Base-by-base conservation (phyloP, 176 grass and related monocot genomes). In the Rhynchospora breviuscula region DNA sequence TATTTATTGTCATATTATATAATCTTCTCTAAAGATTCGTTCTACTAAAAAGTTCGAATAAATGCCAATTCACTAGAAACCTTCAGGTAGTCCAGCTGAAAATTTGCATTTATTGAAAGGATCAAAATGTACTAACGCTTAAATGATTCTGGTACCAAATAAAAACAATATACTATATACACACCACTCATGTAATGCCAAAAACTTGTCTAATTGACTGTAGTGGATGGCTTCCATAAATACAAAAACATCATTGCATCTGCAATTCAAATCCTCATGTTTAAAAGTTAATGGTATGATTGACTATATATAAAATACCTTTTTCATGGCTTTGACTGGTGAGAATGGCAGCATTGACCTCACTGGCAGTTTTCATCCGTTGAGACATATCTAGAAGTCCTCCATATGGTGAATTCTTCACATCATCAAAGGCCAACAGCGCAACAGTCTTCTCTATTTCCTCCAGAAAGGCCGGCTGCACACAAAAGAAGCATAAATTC, bases 311-410 rank as follows among this genome's bases (percentile, higher is more conserved):
- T 76, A 48, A 13, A 77, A 83, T 84, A 98, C 95, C 95, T 98
- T 98, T 98, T 84, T 93, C 95, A 46, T 98, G 92, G 88, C 95
- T 95, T 91, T 98, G 95, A 87, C 92, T 98, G 85, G 89, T 91
- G 62, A 98, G 89, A 88, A 98, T 98, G 53, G 95, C 92, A 61
- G 95, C 95, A 80, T 98, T 98, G 69, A 98, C 92, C 79, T 98
- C 95, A 82, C 87, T 91, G 67, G 95, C 95, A 21, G 92, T 95
- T 87, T 98, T 98, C 83, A 95, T 89, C 12, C 92, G 92, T 62
- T 98, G 95, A 74, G 95, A 95, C 72, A 91, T 89, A 22, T 98
- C 95, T 89, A 98, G 69, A 51, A 98, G 92, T 19, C 95, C 92
- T 19, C 88, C 91, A 71, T 98, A 98, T 13, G 95, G 95, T 18